Base-by-base conservation (phyloP, 495 filamentous ascomycete species). In the Penicillium maclennaniae region DNA sequence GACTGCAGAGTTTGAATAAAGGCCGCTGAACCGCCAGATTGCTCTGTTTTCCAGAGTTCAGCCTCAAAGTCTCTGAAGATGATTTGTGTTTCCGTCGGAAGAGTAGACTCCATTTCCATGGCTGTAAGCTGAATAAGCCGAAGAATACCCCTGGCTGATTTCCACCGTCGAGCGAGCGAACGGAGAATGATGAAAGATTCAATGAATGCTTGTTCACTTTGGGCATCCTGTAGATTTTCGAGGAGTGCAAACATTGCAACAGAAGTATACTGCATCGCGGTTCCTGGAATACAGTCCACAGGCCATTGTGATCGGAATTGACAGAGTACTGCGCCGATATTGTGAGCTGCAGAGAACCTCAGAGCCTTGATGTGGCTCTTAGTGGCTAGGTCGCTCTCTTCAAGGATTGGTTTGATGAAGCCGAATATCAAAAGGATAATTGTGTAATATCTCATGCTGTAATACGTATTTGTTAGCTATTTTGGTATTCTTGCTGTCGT, bases 71-170 rank as follows among this genome's bases (percentile, higher is more conserved):
- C 60, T 6, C 36, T 20, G 10, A 34, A 14, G 12, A 65, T 26
- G 28, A 42, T n/a, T 27, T 31, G 17, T 3, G 52, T 47, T 20
- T 59, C 52, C 8, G 6, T 14, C 7, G 61, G 58, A 20, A 65
- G 58, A 6, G n/a, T 15, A 10, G 45, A 17, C 1, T 34, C 47
- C 21, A 42, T 36, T 9, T 56, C 42, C 37, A 41, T 26, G 1
- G 61, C 55, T 4, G 58, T 59, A 8, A 59, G 38, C 27, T 61
- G 58, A 4, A 65, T 25, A 21, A 59, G 52, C 6, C 60, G 54
- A 15, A 63, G 42, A 36, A 66, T 58, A 5, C 60, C 60, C 41
- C 58, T 58, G 0, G 50, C 56, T 9, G 63, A 45, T 39, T 52
- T 37, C 54, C 52, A 66, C 5, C 60, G 60, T 5, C 60, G 56